Evolutionary conservation across 306 rosid genomes (phyloP), one percentile per base, ranked within the genome.

Genomic region (Calophaca sinica): DNA sequence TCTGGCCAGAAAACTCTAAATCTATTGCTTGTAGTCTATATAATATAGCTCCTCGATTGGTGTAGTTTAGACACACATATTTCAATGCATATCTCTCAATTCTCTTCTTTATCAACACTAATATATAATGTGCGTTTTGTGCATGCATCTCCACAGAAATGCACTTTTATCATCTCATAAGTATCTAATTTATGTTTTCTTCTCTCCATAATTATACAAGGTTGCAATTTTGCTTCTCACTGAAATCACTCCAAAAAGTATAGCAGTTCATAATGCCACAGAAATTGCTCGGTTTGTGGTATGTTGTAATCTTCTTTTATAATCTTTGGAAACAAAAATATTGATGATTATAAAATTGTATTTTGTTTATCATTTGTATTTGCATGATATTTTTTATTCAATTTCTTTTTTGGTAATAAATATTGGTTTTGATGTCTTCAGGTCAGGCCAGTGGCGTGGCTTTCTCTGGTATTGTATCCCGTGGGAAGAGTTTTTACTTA

Each of bases 391-490:
- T 77, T 54, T 28, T 53, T 31, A 6, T 62, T 75, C 68, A 11
- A 54, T 13, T 74, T 20, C 1, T 52, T 52, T 57, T 70, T 50
- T 49, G 53, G 10, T 63, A 71, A 81, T 71, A 39, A 45, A 71
- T 50, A 9, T 68, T 70, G 73, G 50, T 20, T 54, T 77, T 69
- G 45, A 75, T 77, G 74, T 83, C 83, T 80, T 67, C 81, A 93
- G 98, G 98, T 91, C 82, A 86, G 93, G 82, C 98, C 98, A 67
- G 98, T 93, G 86, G 98, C 98, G 2, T 93, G 98, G 97, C 98
- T 93, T 81, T 91, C 98, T 6, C 48, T 93, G 80, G 84, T 93
- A 53, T 68, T 93, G 75, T 93, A 93, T 73, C 98, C 98, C 12
- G 96, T 81, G 12, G 98, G 98, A 74, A 87, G 93, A 91, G 77